These are phyloP conservation scores for Colletotrichum aenigma DNA, from an alignment of 2,329 filamentous ascomycete species.

Conservation along the genomic window DNA sequence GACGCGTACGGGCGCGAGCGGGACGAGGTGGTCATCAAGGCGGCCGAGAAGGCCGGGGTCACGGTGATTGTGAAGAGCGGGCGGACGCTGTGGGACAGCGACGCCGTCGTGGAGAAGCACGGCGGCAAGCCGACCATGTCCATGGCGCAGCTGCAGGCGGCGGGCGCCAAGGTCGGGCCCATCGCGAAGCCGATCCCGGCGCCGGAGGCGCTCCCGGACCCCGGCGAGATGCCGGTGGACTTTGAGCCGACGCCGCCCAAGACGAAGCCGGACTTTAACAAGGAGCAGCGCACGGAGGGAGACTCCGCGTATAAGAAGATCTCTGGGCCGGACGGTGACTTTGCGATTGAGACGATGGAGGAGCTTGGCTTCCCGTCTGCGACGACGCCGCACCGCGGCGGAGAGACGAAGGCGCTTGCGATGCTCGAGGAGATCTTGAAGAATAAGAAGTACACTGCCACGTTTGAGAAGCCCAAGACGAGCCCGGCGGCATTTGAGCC, in stretches of 20 bases:
- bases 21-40: constrained; percentile 61
- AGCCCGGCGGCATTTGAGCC: constrained; percentile 76
- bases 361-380: constrained; percentile 72
- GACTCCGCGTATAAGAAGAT: constrained; percentile 66
- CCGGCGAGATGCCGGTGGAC: constrained; percentile 64
- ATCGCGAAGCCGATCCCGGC: constrained; percentile 66
- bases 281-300: constrained; percentile 51
- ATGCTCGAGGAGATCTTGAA: constrained; percentile 63
- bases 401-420: constrained; percentile 69
- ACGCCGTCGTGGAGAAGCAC: constrained; percentile 69
- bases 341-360: constrained; percentile 71
- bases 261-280: constrained; percentile 64
- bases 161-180: constrained; percentile 65
- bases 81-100: constrained; percentile 75
- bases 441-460: constrained; percentile 70
- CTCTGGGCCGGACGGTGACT: constrained; percentile 71
- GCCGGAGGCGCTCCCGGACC: constrained; percentile 65
- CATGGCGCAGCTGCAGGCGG: constrained; percentile 68
- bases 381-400: constrained; percentile 71
- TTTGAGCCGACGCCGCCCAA: constrained; percentile 61
- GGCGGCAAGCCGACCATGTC: constrained; percentile 76
- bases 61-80: constrained; percentile 69
- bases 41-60: constrained; percentile 70
- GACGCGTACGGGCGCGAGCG: constrained; percentile 72
- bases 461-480: constrained; percentile 77